Conservation (phyloP, 306 rosid species). For the Phaseolus lunatus region DNA sequence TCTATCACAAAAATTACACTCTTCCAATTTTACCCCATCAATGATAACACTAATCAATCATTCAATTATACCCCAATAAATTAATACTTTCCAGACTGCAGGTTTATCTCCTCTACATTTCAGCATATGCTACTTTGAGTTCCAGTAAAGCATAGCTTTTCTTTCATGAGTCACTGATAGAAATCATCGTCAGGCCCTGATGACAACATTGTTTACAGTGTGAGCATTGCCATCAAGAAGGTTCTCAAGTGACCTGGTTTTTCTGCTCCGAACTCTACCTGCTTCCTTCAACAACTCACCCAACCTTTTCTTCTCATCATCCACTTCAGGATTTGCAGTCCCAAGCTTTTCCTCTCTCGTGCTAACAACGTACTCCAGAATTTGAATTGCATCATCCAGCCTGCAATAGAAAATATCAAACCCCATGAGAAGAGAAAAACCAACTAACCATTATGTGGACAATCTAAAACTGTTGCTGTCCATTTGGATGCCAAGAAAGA, state of each 20-base stretch:
- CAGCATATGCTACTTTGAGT: conserved; percentile 27
- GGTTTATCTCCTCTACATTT: conserved; percentile 8
- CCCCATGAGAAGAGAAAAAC: not conserved
- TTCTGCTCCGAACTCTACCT: conserved; percentile 79
- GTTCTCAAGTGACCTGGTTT: conserved; percentile 77
- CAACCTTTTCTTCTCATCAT: conserved; percentile 90
- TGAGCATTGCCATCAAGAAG: conserved; percentile 75
- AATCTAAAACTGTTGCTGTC: not conserved
- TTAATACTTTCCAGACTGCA: conserved; percentile 22
- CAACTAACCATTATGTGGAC: not conserved
- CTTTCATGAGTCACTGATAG: conserved; percentile 28
- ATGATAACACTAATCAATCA: conserved; percentile 26
- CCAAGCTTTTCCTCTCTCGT: conserved; percentile 96
- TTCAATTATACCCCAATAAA: conserved; percentile 37
- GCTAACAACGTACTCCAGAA: conserved; percentile 83
- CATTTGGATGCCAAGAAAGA: not conserved
- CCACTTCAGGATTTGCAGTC: conserved; percentile 95
- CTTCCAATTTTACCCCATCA: conserved; percentile 7
- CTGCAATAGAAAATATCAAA: conserved; percentile 52
- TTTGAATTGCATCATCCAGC: conserved; percentile 90
- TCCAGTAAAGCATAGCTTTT: conserved; percentile 28
- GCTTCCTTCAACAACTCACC: conserved; percentile 90
- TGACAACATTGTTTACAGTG: conserved; percentile 51
- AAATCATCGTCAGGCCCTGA: conserved; percentile 44
- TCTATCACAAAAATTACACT: conserved; percentile 42